Conservation (phyloP, 2,329 filamentous ascomycete genomes). For the Nectriaceae sp. region DNA sequence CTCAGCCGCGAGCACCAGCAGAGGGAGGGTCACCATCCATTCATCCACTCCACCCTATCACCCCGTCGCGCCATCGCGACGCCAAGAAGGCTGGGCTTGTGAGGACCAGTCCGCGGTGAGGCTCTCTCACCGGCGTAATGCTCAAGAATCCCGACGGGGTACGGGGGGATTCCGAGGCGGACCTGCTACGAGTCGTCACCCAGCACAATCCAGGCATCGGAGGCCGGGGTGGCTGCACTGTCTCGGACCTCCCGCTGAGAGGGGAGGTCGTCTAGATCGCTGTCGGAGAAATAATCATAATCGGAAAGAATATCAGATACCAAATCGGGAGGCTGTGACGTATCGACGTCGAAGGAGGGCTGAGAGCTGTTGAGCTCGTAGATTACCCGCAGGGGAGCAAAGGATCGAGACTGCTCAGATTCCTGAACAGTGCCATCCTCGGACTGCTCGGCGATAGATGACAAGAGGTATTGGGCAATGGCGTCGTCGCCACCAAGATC, state of each 20-base stretch:
- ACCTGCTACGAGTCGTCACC: constrained; percentile 50
- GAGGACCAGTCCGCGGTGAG: constrained; percentile 42
- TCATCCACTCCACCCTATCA: constrained; percentile 10
- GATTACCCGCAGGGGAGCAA: constrained; percentile 40
- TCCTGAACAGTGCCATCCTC: constrained; percentile 17
- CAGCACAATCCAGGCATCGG: constrained; percentile 45
- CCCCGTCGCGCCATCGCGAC: constrained; percentile 12
- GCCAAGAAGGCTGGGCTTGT: constrained; percentile 23
- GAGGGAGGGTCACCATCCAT: background rate
- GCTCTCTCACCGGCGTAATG: constrained; percentile 28
- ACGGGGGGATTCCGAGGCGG: constrained; percentile 35
- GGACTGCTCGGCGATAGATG: constrained; percentile 17
- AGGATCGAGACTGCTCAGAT: constrained; percentile 18
- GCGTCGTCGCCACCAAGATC: constrained; percentile 43
- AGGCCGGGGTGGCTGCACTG: constrained; percentile 27
- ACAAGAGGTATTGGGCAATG: constrained; percentile 39
- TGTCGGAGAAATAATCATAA: constrained; percentile 40
- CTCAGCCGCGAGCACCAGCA: constrained; percentile 28
- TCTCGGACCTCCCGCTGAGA: constrained; percentile 34
- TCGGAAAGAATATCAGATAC: constrained; percentile 36
- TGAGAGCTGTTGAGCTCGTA: constrained; percentile 40
- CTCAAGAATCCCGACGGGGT: constrained; percentile 29
- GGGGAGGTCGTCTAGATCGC: constrained; percentile 35
- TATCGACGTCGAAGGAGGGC: constrained; percentile 37
- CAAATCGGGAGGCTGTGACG: constrained; percentile 38